phyloP scores from a whole-genome alignment of 306 rosid species.

The Pyrus bretschneideri region DNA sequence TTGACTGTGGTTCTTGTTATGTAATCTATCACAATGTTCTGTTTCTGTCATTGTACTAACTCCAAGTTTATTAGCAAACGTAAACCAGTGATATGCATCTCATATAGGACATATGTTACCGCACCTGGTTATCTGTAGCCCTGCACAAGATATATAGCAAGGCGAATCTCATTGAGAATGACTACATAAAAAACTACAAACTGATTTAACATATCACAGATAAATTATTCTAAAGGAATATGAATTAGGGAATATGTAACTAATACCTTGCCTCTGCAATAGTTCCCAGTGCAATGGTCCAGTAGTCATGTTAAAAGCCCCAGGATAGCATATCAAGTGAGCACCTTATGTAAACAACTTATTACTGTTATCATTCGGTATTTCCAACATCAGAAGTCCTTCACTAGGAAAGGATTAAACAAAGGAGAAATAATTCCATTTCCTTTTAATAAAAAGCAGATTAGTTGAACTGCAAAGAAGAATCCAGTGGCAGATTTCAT shows the following conservation, averaged over 20 bases:
- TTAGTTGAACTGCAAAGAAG: background rate
- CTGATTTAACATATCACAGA: background rate
- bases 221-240: background rate
- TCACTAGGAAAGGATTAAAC: background rate
- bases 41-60: background rate
- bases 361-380: constrained; percentile 18
- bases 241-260: constrained; percentile 6
- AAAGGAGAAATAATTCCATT: background rate
- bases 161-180: constrained; percentile 20
- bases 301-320: constrained; percentile 98
- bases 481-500: background rate
- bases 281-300: constrained; percentile 98
- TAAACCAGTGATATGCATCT: background rate
- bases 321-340: constrained; percentile 96
- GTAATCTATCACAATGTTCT: background rate
- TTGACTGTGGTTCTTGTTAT: background rate
- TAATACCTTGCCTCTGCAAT: constrained; percentile 83
- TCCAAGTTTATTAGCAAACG: background rate
- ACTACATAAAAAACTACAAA: background rate
- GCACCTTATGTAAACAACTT: constrained; percentile 64
- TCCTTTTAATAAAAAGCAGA: background rate
- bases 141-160: constrained; percentile 47
- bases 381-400: background rate
- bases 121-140: constrained; percentile 95
- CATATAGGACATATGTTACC: background rate